These are phyloP conservation scores for Candida golubevii DNA, from an alignment of 805 yeast genomes.

Conservation along the genomic window DNA sequence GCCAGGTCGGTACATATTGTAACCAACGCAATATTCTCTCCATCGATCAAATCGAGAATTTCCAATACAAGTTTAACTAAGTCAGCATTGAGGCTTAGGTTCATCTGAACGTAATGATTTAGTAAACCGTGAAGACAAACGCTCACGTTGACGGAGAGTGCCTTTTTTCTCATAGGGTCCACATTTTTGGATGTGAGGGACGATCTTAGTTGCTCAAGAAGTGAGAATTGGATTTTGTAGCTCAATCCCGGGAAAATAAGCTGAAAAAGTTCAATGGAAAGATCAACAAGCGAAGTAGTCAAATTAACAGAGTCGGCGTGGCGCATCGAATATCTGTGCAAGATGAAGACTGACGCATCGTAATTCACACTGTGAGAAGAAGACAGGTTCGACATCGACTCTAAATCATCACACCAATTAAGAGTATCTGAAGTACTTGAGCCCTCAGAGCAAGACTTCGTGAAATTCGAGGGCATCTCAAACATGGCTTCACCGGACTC, in stretches of 20 bases:
- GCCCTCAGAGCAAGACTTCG: background rate
- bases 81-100: constrained; percentile 23
- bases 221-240: constrained; percentile 76
- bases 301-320: constrained; percentile 26
- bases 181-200: constrained; percentile 35
- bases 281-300: constrained; percentile 53
- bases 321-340: constrained; percentile 22
- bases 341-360: constrained; percentile 29
- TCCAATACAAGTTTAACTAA: constrained; percentile 47
- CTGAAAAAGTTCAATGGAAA: constrained; percentile 73
- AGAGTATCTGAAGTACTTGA: background rate
- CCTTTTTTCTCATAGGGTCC: constrained; percentile 35
- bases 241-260: constrained; percentile 67
- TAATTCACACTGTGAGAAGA: constrained; percentile 27
- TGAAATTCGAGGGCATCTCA: background rate
- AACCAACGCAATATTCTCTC: constrained; percentile 38
- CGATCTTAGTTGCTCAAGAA: constrained; percentile 74
- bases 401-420: constrained; percentile 33
- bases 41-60: constrained; percentile 42
- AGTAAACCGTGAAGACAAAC: constrained; percentile 58
- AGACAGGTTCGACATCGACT: constrained; percentile 19
- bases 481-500: background rate
- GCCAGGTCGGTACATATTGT: constrained; percentile 51
- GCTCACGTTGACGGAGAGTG: constrained; percentile 57
- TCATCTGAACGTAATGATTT: constrained; percentile 18